A percentile compares a stretch with the other conserved stretches of the same genome.
Evolutionary conservation across 2,329 filamentous ascomycete genomes (phyloP).

Genomic region (Kalaharituber pfeilii): DNA sequence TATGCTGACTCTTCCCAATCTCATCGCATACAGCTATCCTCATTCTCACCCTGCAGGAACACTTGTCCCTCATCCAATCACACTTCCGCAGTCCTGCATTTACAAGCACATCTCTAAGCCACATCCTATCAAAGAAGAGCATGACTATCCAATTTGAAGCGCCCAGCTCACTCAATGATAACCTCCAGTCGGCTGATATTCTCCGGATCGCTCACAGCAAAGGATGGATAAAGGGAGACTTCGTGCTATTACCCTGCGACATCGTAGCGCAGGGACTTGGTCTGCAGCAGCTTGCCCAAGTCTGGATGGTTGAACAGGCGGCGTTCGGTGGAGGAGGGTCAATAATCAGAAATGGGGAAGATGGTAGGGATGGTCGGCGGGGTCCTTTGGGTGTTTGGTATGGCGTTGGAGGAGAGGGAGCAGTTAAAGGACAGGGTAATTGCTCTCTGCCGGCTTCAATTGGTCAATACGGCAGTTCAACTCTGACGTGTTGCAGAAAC

Average conservation of each 20-base stretch:
- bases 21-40: conserved; percentile 31
- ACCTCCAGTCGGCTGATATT: conserved; percentile 64
- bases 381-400: conserved; percentile 63
- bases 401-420: conserved; percentile 33
- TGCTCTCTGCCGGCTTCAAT: neutral
- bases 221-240: conserved; percentile 63
- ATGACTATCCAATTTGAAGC: conserved; percentile 14
- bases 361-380: conserved; percentile 35
- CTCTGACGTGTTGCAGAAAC: neutral
- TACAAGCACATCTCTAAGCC: conserved; percentile 3
- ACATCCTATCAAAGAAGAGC: neutral
- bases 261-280: conserved; percentile 69
- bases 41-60: conserved; percentile 18
- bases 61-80: conserved; percentile 16
- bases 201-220: conserved; percentile 70
- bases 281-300: conserved; percentile 33
- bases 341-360: conserved; percentile 36
- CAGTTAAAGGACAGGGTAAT: neutral
- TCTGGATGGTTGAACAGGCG: conserved; percentile 46
- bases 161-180: conserved; percentile 26
- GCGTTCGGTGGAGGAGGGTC: conserved; percentile 36
- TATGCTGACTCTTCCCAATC: conserved; percentile 33
- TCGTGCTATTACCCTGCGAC: conserved; percentile 82
- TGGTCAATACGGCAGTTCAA: neutral
- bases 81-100: conserved; percentile 15